Percentiles rank a stretch among this genome's conserved stretches.
Evolutionary conservation across 1,139 yeast genomes (phyloP).

Genomic region (Hemisphaericaspora xylanilytica): DNA sequence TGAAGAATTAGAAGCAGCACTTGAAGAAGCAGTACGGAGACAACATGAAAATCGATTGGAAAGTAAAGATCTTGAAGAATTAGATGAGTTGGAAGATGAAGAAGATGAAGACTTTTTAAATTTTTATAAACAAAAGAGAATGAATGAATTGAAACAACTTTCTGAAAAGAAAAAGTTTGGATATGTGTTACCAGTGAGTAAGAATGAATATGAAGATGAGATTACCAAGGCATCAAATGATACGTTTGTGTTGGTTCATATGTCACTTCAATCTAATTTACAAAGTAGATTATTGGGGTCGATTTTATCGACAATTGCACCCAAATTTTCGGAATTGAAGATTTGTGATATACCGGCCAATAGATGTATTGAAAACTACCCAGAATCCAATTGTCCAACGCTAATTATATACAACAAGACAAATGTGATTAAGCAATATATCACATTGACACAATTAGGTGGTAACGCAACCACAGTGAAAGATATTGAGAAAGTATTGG

Average conservation of each 20-base stretch:
- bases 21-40: conserved; percentile 73
- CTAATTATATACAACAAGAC: conserved; percentile 74
- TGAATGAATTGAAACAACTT: conserved; percentile 66
- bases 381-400: conserved; percentile 89
- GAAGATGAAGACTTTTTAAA: conserved; percentile 75
- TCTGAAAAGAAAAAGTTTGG: conserved; percentile 71
- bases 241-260: conserved; percentile 69
- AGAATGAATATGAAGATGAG: conserved; percentile 84
- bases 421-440: conserved; percentile 71
- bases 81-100: conserved; percentile 78
- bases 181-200: conserved; percentile 68
- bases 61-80: conserved; percentile 69
- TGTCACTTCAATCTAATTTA: conserved; percentile 64
- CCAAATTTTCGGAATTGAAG: conserved; percentile 73
- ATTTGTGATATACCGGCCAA: conserved; percentile 87
- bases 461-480: conserved; percentile 70
- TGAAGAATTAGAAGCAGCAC: conserved; percentile 78
- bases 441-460: conserved; percentile 78
- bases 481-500: conserved; percentile 72
- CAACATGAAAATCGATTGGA: conserved; percentile 80
- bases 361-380: conserved; percentile 89
- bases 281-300: conserved; percentile 72
- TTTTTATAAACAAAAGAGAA: conserved; percentile 69
- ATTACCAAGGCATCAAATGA: conserved; percentile 74
- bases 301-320: conserved; percentile 51